These are phyloP conservation scores for Cadophora gregata DNA, from an alignment of 2,329 filamentous ascomycete species.

Conservation along the genomic window DNA sequence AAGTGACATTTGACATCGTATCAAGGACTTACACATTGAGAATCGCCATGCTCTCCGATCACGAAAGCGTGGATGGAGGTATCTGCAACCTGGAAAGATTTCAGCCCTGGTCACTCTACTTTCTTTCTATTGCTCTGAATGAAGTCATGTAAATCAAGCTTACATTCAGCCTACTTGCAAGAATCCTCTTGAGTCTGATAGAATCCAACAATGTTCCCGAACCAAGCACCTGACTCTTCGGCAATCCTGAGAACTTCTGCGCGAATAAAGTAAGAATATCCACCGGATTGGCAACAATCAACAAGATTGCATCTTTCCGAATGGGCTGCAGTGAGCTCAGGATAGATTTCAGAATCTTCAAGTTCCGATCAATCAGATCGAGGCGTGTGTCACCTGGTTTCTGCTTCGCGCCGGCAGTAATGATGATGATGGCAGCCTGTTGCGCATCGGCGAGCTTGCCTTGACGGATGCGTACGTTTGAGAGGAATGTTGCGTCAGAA, in stretches of 20 bases:
- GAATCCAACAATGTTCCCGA: constrained; percentile 61
- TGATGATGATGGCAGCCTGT: constrained; percentile 52
- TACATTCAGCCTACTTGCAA: constrained; percentile 49
- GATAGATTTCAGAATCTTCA: constrained; percentile 46
- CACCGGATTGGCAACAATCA: constrained; percentile 61
- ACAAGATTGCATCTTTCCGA: constrained; percentile 52
- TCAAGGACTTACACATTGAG: constrained; percentile 48
- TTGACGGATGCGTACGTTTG: constrained; percentile 48
- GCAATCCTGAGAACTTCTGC: constrained; percentile 53
- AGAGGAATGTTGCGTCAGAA: constrained; percentile 55
- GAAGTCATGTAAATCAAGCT: constrained; percentile 41
- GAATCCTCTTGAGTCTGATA: constrained; percentile 52
- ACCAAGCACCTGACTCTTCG: constrained; percentile 56
- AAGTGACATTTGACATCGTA: neutral
- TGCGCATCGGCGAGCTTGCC: too few species aligned
- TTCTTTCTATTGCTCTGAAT: constrained; percentile 20
- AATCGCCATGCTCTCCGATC: constrained; percentile 56
- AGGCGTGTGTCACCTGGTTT: constrained; percentile 49
- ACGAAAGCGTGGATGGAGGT: constrained; percentile 51
- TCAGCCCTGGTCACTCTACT: constrained; percentile 12
- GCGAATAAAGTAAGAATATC: constrained; percentile 59
- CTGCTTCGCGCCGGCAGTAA: constrained; percentile 60
- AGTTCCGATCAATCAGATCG: constrained; percentile 54
- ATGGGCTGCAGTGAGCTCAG: constrained; percentile 55
- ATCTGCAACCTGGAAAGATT: constrained; percentile 40